phyloP scores from a whole-genome alignment of 169 alveolate species.

The Babesia divergens region DNA sequence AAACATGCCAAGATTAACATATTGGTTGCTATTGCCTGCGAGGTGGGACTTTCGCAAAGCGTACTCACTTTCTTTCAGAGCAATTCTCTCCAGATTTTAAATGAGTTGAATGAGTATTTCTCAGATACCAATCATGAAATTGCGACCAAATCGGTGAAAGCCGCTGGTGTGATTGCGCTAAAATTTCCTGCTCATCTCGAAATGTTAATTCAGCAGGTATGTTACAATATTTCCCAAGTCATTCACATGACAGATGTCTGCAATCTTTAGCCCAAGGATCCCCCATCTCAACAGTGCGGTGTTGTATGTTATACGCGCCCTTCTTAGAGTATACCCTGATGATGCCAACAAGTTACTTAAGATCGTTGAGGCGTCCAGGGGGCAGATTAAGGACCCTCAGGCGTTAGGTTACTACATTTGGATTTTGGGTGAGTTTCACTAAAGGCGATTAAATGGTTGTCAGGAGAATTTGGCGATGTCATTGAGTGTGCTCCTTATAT shows the following conservation, averaged over 20 bases:
- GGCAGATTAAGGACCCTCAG: constrained; percentile 19
- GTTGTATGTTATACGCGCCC: constrained; percentile 21
- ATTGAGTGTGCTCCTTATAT: constrained; percentile 77
- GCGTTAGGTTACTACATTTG: constrained; percentile 37
- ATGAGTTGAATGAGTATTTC: constrained; percentile 91
- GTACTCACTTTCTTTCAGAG: constrained; percentile 42
- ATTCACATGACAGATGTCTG: constrained; percentile 58
- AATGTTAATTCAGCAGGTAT: constrained; percentile 76
- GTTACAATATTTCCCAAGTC: constrained; percentile 67
- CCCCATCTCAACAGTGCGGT: constrained; percentile 33
- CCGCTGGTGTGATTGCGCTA: constrained; percentile 88
- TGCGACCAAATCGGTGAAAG: constrained; percentile 86
- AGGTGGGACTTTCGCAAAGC: constrained; percentile 42
- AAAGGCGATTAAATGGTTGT: constrained; percentile 58
- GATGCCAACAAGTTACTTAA: constrained; percentile 14
- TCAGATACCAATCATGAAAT: constrained; percentile 90
- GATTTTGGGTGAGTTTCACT: constrained; percentile 52
- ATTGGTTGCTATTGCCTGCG: constrained; percentile 76
- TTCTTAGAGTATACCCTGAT: constrained; percentile 37
- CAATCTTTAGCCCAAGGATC: constrained; percentile 22
- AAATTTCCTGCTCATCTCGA: constrained; percentile 81
- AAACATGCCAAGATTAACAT: constrained; percentile 78
- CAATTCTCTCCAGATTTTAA: constrained; percentile 81
- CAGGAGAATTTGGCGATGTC: constrained; percentile 74
- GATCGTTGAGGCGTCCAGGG: constrained; percentile 41